Base-by-base conservation (phyloP, 495 filamentous ascomycete species). In the Ascobolus immersus region DNA sequence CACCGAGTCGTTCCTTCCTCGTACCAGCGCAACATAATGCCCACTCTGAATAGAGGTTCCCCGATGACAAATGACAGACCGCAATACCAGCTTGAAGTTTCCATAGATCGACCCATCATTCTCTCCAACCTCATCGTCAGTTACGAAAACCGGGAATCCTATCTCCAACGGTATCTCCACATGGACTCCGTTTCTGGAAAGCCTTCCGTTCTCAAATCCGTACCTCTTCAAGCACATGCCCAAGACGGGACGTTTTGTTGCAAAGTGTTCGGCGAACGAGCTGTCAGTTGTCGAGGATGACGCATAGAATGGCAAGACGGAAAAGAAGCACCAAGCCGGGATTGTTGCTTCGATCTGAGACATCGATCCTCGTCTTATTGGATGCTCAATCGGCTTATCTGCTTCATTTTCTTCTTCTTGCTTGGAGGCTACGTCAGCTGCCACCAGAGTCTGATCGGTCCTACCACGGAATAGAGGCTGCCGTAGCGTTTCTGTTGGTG, bases 251-350 rank as follows among this genome's bases (percentile, higher is more conserved):
- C 79, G 65, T 39, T 71, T 68, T 7, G 63, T 56, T 8, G 69
- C 63, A 41, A 80, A 78, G 44, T 79, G 75, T 4, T 64, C 67
- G 15, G 71, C 69, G 13, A 79, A 46, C 21, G 39, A 46, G 13
- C 34, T 42, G 17, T 45, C 44, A 21, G 43, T 39, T n/a, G n/a
- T n/a, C n/a, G n/a, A n/a, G n/a, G n/a, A n/a, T n/a, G n/a, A n/a
- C n/a, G n/a, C n/a, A 24, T 46, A 46, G 21, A 46, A 46, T 13
- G 44, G 44, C 6, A 46, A 31, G 28, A 46, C 24, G 5, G 42
- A 46, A 52, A 92, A 93, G 45, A 96, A 93, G 44, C 92, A 86
- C 84, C 84, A 96, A 9, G 86, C 86, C 9, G 84, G 86, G 62
- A 96, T 90, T 49, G 84, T 68, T 10, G 93, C 73, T 46, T 86